phyloP scores from a whole-genome alignment of 2,329 filamentous ascomycete genomes.

The Colletotrichum trifolii region DNA sequence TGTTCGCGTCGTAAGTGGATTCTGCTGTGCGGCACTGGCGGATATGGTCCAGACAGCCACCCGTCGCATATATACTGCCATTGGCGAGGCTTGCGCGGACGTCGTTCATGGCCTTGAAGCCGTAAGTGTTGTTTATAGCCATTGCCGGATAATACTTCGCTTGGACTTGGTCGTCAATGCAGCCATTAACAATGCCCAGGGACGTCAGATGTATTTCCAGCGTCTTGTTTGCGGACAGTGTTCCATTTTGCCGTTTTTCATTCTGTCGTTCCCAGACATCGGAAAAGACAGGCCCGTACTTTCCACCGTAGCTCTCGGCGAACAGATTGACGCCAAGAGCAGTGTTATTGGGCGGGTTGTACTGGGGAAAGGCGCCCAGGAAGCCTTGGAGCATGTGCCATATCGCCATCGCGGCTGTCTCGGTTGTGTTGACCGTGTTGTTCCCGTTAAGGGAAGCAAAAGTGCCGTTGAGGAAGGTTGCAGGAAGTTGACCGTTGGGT shows the following conservation, averaged over 20 bases:
- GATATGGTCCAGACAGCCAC: slow-evolving; percentile 35
- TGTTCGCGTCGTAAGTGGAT: slow-evolving; percentile 31
- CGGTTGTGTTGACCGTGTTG: slow-evolving; percentile 65
- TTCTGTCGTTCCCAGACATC: slow-evolving; percentile 72
- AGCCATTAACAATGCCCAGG: slow-evolving; percentile 78
- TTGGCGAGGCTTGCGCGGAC: slow-evolving; percentile 35
- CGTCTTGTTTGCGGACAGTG: slow-evolving; percentile 59
- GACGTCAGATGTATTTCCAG: slow-evolving; percentile 70
- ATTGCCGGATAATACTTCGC: slow-evolving; percentile 66
- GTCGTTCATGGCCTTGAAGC: slow-evolving; percentile 61
- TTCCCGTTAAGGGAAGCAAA: slow-evolving; percentile 66
- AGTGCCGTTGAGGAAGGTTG: slow-evolving; percentile 69
- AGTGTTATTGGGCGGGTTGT: slow-evolving; percentile 61
- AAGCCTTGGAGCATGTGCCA: slow-evolving; percentile 76
- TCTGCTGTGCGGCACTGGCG: slow-evolving; percentile 35
- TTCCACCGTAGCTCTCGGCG: slow-evolving; percentile 76
- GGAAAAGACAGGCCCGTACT: slow-evolving; percentile 75
- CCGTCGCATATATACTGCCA: slow-evolving; percentile 28
- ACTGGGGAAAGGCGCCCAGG: slow-evolving; percentile 67
- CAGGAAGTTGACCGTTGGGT: slow-evolving; percentile 39
- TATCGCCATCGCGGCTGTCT: slow-evolving; percentile 66
- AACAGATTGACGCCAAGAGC: slow-evolving; percentile 72
- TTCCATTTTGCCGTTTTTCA: slow-evolving; percentile 60
- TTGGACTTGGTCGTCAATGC: slow-evolving; percentile 74
- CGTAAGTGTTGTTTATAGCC: slow-evolving; percentile 72